Base-by-base conservation (phyloP, 352 stramenopile genomes). In the Phytophthora ramorum region DNA sequence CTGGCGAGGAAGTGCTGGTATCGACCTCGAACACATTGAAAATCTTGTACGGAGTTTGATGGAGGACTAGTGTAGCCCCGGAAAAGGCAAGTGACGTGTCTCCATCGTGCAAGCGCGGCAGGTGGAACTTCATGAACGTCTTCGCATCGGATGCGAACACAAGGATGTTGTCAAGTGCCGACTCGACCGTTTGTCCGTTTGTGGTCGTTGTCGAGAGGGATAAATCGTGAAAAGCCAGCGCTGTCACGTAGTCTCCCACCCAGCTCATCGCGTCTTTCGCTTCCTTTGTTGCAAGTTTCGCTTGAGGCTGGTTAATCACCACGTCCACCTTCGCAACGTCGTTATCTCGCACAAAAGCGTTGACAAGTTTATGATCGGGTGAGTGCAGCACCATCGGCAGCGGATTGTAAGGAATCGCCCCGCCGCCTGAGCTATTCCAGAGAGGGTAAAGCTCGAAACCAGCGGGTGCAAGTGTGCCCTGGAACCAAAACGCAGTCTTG, bases 101-200 rank as follows among this genome's bases (percentile, higher is more conserved):
- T 14, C 79, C 81, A 38, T 76, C 49, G 26, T 89, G 81, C 1
- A 82, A 53, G 13, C 66, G 70, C 2, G 85, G 81, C 2, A 94
- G 10, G 28, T 92, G 81, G 28, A 92, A 91, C 46, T 92, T 92
- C 57, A 92, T 69, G n/a, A 76, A 83, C 10, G 80, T 84, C 19
- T 76, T 77, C 0, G 73, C 54, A 30, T 76, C 76, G 0, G 69
- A 63, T 4, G 72, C 76, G 16, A 91, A 78, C 7, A 91, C 58
- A 4, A 94, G 63, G 3, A 89, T 73, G 37, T 74, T 86, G 7
- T 52, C 52, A 1, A 91, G 67, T 34, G 45, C 53, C 30, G 17
- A 63, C 0, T 51, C 32, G 4, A 41, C 56, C 17, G 51, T 58
- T 19, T 62, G 9, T n/a, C 44, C 51, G 34, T 40, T 56, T 52